Conservation (phyloP, 129 eudicot species). For the Mikania micrantha region DNA sequence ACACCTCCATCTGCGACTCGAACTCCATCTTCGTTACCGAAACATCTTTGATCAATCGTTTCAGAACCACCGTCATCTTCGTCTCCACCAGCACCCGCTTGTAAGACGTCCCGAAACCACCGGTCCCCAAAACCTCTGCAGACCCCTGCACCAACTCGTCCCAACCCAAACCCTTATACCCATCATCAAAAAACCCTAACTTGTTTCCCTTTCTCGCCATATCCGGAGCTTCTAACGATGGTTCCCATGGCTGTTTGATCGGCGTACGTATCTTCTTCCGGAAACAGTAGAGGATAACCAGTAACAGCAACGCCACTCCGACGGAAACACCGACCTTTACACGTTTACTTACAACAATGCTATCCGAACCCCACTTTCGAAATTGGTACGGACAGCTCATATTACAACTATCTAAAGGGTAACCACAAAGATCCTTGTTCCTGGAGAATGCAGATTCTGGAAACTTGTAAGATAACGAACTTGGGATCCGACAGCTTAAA, state of each 20-base stretch:
- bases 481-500: conserved; percentile 63
- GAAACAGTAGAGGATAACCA: conserved; percentile 33
- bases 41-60: conserved; percentile 74
- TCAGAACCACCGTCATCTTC: conserved; percentile 79
- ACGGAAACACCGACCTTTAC: conserved; percentile 62
- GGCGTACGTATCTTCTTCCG: conserved; percentile 20
- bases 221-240: conserved; percentile 19
- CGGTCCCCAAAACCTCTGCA: conserved; percentile 86
- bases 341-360: too few species aligned
- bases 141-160: conserved; percentile 78
- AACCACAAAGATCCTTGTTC: conserved; percentile 64
- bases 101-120: conserved; percentile 78
- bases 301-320: conserved; percentile 44
- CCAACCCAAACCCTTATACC: conserved; percentile 53
- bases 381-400: too few species aligned
- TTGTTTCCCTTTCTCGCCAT: conserved; percentile 56
- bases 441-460: conserved; percentile 55
- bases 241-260: conserved; percentile 15
- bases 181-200: conserved; percentile 59
- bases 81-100: conserved; percentile 83
- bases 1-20: conserved; percentile 47
- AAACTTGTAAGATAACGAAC: conserved; percentile 33
- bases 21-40: conserved; percentile 54
- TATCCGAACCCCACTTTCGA: too few species aligned
- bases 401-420: too few species aligned